Evolutionary conservation across 2,329 filamentous ascomycete genomes (phyloP), one percentile per base, ranked within the genome.

Genomic region (Pseudophaeomoniella oleicola): DNA sequence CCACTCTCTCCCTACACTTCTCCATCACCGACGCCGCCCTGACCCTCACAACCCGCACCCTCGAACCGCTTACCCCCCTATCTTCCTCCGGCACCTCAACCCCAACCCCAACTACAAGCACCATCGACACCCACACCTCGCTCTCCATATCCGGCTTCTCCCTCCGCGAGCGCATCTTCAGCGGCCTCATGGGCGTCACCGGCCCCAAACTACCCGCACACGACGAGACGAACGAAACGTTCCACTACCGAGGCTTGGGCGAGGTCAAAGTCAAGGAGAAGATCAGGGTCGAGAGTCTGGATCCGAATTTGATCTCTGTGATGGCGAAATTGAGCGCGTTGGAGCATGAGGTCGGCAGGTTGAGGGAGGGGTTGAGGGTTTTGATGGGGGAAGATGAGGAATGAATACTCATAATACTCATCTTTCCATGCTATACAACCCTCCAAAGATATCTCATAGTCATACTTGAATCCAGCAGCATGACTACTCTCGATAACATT

Each of bases 201-300:
- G 45, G 37, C 19, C 48, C 51, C 32, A 54, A 52, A 35, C 66
- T 75, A 13, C 65, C 78, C 2, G 75, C 78, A 46, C 81, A 87
- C 54, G 81, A 87, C 56, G 88, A 96, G 58, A 76, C 78, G 44
- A 81, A 88, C 41, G 71, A 76, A 27, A 63, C 81, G 0, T 94
- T 93, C 55, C 65, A 63, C 3, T 94, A 71, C 58, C 41, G 39
- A 22, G 64, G 62, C 11, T n/a, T n/a, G n/a, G 71, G 72, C 3
- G 69, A 75, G 38, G 86, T 94, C 2, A 79, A 75, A 44, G 88
- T 96, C 32, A 76, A 79, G 46, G 88, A 94, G 55, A 94, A 94
- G 62, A 73, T 94, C 3, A 71, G 81, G 30, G 79, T 94, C 2
- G 87, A 94, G 57, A 88, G 76, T 49, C 83, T 86, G 38, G 87